Percentiles rank a stretch among this genome's conserved stretches.
Evolutionary conservation across 2,329 filamentous ascomycete species (phyloP).

Genomic region (Aspergillus pseudoglaucus): DNA sequence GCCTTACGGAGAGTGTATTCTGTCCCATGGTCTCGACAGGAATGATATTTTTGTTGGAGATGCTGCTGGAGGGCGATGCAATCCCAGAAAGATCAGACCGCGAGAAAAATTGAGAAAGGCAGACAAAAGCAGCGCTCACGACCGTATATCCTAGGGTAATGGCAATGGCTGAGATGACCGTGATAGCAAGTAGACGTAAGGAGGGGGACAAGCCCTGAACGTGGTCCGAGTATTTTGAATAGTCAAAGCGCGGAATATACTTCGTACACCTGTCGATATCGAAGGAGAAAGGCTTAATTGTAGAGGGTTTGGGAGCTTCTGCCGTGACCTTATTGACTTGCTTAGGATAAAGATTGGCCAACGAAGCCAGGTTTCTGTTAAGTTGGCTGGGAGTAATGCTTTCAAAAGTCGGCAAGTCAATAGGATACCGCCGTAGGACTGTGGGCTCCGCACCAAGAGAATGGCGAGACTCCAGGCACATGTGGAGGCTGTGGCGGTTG

Average conservation of each 20-base stretch:
- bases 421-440: slow-evolving; percentile 35
- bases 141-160: slow-evolving; percentile 26
- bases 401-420: slow-evolving; percentile 43
- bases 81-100: slow-evolving; percentile 18
- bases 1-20: slow-evolving; percentile 20
- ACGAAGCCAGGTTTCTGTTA: slow-evolving; percentile 41
- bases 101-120: slow-evolving; percentile 19
- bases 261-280: slow-evolving; percentile 20
- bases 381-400: slow-evolving; percentile 42
- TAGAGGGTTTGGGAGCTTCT: slow-evolving; percentile 5
- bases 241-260: slow-evolving; percentile 18
- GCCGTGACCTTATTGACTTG: slow-evolving; percentile 15
- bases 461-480: slow-evolving; percentile 37
- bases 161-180: slow-evolving; percentile 21
- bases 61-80: slow-evolving; percentile 9
- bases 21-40: slow-evolving; percentile 12
- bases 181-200: slow-evolving; percentile 23
- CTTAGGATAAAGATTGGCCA: slow-evolving; percentile 28
- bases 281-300: slow-evolving; percentile 8
- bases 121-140: slow-evolving; percentile 18
- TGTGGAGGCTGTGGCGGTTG: slow-evolving; percentile 37
- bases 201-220: slow-evolving; percentile 18
- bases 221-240: slow-evolving; percentile 6
- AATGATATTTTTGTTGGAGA: slow-evolving; percentile 15
- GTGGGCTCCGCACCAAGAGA: slow-evolving; percentile 25